Percentiles rank a stretch among this genome's conserved stretches.
Evolutionary conservation across 2,329 filamentous ascomycete species (phyloP).

Genomic region (Thielaviopsis musarum): DNA sequence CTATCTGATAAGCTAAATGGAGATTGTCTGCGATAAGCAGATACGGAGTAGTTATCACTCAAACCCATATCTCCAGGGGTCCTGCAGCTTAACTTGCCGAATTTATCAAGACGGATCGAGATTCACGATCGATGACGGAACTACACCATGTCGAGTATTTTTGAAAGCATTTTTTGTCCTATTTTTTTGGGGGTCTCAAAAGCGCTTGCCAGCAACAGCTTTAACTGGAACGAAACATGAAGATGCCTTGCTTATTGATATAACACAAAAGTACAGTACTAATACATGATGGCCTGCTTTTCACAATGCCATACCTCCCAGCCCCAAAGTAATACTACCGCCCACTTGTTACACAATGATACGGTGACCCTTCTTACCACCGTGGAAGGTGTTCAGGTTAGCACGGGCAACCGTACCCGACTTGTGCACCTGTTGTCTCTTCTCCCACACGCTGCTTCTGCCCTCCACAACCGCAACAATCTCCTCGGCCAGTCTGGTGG

Average conservation of each 20-base stretch:
- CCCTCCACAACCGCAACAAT: constrained; percentile 79
- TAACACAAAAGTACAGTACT: constrained; percentile 9
- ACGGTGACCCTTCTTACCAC: constrained; percentile 11
- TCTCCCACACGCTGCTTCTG: constrained; percentile 68
- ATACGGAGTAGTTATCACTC: neutral
- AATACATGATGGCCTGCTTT: constrained; percentile 5
- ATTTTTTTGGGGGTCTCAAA: no score
- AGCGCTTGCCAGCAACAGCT: no score
- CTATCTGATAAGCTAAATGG: neutral
- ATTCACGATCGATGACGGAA: no score
- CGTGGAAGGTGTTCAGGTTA: constrained; percentile 33
- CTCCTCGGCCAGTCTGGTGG: constrained; percentile 68
- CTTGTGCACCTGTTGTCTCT: constrained; percentile 63
- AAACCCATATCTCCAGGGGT: neutral
- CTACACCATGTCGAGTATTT: no score
- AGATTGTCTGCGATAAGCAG: neutral
- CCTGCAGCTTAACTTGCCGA: no score
- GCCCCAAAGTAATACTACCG: neutral
- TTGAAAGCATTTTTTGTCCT: no score
- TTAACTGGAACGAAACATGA: neutral
- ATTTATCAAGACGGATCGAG: no score
- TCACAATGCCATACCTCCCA: neutral
- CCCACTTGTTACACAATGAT: constrained; percentile 9
- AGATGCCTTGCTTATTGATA: neutral
- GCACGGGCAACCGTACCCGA: constrained; percentile 59